phyloP scores from a whole-genome alignment of 176 grass and related monocot genomes.

The Zoysia japonica region DNA sequence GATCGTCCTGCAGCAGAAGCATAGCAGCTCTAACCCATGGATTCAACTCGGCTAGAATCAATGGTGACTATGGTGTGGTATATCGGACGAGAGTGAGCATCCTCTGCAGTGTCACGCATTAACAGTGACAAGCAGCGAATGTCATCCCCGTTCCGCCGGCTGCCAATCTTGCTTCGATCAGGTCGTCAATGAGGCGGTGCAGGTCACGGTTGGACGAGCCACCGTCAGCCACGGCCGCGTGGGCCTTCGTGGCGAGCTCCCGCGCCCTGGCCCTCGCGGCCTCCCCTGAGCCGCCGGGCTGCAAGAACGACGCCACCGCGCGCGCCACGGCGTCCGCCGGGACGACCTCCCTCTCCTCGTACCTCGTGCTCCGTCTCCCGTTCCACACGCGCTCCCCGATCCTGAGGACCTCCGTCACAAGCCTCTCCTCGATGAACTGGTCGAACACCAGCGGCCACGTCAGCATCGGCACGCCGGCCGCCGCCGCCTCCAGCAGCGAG shows the following conservation, averaged over 20 bases:
- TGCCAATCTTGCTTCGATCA: not conserved
- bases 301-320: conserved; percentile 26
- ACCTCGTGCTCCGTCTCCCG: not conserved
- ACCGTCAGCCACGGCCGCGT: not conserved
- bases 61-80: too few relatives aligned
- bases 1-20: too few relatives aligned
- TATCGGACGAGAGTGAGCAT: too few relatives aligned
- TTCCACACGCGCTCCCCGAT: not conserved
- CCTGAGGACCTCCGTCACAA: conserved; percentile 30
- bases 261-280: conserved; percentile 16
- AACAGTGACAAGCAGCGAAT: too few relatives aligned
- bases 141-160: too few relatives aligned
- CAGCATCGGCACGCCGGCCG: conserved; percentile 48
- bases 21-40: too few relatives aligned
- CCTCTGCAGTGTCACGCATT: too few relatives aligned
- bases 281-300: conserved; percentile 14
- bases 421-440: conserved; percentile 51
- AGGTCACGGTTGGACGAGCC: conserved; percentile 37
- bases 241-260: conserved; percentile 12
- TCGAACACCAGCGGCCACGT: conserved; percentile 60
- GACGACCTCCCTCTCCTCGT: conserved; percentile 3
- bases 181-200: conserved; percentile 11
- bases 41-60: too few relatives aligned
- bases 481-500: conserved; percentile 46
- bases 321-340: conserved; percentile 3